These are phyloP conservation scores for Trypanosoma brucei DNA, from an alignment of 208 protist species.

Conservation along the genomic window DNA sequence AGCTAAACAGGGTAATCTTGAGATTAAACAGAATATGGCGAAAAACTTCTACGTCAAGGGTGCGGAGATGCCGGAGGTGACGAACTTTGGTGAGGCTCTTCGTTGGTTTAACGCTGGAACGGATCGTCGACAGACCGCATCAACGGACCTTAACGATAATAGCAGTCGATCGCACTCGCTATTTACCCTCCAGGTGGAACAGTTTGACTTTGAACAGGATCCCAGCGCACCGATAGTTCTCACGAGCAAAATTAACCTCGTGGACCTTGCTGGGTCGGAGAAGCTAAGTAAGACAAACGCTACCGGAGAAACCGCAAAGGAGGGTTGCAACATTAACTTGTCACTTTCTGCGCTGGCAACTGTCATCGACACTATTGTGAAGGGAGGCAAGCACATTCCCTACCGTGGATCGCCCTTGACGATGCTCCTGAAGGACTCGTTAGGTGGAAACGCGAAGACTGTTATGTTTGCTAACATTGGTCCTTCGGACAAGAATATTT, in stretches of 20 bases:
- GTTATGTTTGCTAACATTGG: slow-evolving; percentile 91
- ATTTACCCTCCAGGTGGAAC: slow-evolving; percentile 86
- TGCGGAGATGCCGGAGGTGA: slow-evolving; percentile 87
- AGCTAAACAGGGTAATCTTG: slow-evolving; percentile 75
- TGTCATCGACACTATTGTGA: slow-evolving; percentile 90
- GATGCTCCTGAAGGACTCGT: slow-evolving; percentile 91
- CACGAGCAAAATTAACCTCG: slow-evolving; percentile 90
- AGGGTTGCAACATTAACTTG: slow-evolving; percentile 93
- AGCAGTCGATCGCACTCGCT: slow-evolving; percentile 89
- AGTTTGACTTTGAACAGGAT: slow-evolving; percentile 86
- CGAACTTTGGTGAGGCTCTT: slow-evolving; percentile 77
- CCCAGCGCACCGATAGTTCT: slow-evolving; percentile 75
- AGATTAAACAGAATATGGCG: slow-evolving; percentile 90
- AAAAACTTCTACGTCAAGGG: slow-evolving; percentile 92
- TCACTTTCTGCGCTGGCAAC: slow-evolving; percentile 90
- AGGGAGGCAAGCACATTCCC: slow-evolving; percentile 86
- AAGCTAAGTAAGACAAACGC: slow-evolving; percentile 91
- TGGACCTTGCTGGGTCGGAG: slow-evolving; percentile 94
- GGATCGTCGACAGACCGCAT: slow-evolving; percentile 83
- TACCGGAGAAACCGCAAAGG: slow-evolving; percentile 89
- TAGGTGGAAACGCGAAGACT: slow-evolving; percentile 89
- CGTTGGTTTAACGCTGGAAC: slow-evolving; percentile 86
- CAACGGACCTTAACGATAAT: slow-evolving; percentile 89
- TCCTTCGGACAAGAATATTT: slow-evolving; percentile 80
- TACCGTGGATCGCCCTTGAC: slow-evolving; percentile 89